A percentile compares a stretch with the other conserved stretches of the same genome.
Conservation (phyloP, 2,329 filamentous ascomycete genomes). For the Exophiala dermatitidis region DNA sequence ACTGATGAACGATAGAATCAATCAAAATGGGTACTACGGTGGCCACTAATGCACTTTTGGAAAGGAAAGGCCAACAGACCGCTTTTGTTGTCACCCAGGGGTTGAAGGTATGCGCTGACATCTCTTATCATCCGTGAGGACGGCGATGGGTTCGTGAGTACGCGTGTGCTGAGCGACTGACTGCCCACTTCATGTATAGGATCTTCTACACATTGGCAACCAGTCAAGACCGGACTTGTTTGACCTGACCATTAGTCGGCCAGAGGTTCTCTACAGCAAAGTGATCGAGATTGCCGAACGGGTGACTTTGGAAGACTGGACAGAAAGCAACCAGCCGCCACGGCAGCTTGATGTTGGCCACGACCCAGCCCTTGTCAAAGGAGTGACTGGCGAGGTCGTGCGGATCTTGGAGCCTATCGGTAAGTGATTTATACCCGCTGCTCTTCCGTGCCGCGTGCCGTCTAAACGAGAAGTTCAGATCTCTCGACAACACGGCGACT, state of each 20-base stretch:
- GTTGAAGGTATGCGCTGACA: constrained; percentile 47
- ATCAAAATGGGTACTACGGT: constrained; percentile 91
- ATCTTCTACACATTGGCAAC: constrained; percentile 82
- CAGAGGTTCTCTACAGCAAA: constrained; percentile 73
- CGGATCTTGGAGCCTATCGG: constrained; percentile 8
- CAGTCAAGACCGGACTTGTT: constrained; percentile 87
- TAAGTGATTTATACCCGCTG: neutral
- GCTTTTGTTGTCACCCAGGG: constrained; percentile 81
- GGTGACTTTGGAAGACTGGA: constrained; percentile 45
- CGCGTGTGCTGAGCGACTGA: no score
- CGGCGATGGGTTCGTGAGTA: no score
- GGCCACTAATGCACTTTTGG: constrained; percentile 63
- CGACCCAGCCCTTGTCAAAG: neutral
- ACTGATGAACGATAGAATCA: neutral
- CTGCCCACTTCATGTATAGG: constrained; percentile 31
- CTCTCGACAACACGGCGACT: neutral
- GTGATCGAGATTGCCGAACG: constrained; percentile 85
- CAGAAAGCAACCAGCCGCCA: neutral
- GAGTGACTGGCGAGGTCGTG: constrained; percentile 2
- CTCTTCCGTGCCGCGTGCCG: constrained; percentile 39
- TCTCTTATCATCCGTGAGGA: neutral
- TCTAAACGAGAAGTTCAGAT: constrained; percentile 55
- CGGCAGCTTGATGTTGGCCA: neutral
- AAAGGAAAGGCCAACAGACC: constrained; percentile 82
- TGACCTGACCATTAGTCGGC: constrained; percentile 79